phyloP scores from a whole-genome alignment of 139 green algal species.

The Chloropicon primus region DNA sequence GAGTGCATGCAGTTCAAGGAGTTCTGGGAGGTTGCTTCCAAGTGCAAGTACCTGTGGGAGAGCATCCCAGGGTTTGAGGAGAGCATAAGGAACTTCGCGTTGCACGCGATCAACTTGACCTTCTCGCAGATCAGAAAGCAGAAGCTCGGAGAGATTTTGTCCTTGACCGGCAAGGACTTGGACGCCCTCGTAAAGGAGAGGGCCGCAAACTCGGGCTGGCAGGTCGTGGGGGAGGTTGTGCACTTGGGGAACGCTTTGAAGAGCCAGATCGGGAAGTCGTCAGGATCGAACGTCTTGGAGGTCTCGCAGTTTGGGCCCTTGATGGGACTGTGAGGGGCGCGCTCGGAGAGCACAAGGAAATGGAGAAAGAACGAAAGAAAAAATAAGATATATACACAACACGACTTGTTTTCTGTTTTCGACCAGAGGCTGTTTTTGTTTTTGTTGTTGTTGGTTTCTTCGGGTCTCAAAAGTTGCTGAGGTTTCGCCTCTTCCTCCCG shows the following conservation, averaged over 20 bases:
- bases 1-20: conserved; percentile 20
- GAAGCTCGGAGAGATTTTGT: conserved; percentile 29
- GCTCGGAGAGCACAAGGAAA: too few relatives aligned
- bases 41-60: conserved; percentile 16
- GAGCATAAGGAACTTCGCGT: conserved; percentile 25
- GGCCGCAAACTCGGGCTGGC: neutral
- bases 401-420: too few relatives aligned
- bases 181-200: conserved; percentile 25
- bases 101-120: conserved; percentile 28
- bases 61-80: conserved; percentile 33
- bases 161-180: conserved; percentile 19
- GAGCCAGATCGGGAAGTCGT: neutral
- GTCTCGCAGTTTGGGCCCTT: neutral
- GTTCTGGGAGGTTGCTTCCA: conserved; percentile 26
- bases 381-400: neutral
- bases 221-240: neutral
- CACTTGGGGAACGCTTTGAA: neutral
- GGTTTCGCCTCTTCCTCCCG: conserved; percentile 53
- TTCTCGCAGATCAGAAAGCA: conserved; percentile 31
- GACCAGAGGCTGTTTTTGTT: too few relatives aligned
- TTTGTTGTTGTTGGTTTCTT: too few relatives aligned
- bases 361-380: too few relatives aligned
- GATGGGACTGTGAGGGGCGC: neutral
- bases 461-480: neutral
- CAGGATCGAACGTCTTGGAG: neutral